Evolutionary conservation across 1,284 basidiomycete genomes (phyloP).

Genomic region (Pseudozyma hubeiensis): DNA sequence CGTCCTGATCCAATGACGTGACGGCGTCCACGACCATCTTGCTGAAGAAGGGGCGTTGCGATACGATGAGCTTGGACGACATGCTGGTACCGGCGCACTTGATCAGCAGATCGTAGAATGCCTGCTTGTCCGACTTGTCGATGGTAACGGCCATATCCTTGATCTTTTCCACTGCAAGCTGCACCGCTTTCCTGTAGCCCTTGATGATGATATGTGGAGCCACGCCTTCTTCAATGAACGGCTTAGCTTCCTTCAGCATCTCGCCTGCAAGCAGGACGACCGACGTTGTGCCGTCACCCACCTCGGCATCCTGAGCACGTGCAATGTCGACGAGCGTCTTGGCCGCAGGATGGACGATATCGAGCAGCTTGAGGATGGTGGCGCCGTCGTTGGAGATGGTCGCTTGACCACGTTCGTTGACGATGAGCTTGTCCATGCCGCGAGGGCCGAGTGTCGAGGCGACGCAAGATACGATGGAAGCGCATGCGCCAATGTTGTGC

Average conservation of each 20-base stretch:
- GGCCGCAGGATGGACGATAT: conserved; percentile 97
- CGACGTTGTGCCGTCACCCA: conserved; percentile 97
- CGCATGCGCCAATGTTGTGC: conserved; percentile 81
- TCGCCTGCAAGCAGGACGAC: conserved; percentile 95
- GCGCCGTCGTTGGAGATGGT: conserved; percentile 98
- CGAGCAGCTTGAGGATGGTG: conserved; percentile 94
- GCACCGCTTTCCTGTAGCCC: conserved; percentile 88
- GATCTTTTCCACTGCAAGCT: conserved; percentile 86
- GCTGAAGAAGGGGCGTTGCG: conserved; percentile 98
- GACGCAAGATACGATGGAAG: conserved; percentile 64
- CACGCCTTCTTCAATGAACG: conserved; percentile 95
- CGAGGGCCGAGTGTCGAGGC: conserved; percentile 96
- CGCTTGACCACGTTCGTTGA: conserved; percentile 80
- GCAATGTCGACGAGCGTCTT: conserved; percentile 97
- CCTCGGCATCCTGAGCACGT: conserved; percentile 96
- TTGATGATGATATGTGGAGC: conserved; percentile 98
- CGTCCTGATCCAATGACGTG: conserved; percentile 80
- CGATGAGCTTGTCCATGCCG: conserved; percentile 95
- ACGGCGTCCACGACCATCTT: conserved; percentile 99
- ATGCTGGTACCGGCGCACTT: conserved; percentile 98
- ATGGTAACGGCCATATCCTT: conserved; percentile 89
- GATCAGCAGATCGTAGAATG: conserved; percentile 90
- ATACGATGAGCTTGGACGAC: conserved; percentile 99
- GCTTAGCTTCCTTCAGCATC: conserved; percentile 89
- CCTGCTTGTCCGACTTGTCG: conserved; percentile 89